Conservation (phyloP, 805 yeast species). For the Saturnispora besseyi region DNA sequence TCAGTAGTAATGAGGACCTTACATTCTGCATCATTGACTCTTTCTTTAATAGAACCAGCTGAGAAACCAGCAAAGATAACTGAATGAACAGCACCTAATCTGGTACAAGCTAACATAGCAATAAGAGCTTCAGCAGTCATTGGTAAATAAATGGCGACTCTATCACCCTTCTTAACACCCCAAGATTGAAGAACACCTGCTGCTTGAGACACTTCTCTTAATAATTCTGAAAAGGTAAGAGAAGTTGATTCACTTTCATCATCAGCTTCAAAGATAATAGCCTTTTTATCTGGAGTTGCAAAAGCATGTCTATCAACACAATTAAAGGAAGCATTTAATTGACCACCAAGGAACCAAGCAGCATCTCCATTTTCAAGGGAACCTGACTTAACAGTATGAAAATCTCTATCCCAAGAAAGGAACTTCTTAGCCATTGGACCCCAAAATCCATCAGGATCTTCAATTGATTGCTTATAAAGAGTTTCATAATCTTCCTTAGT, state of each 20-base stretch:
- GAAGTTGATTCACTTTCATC: conserved; percentile 64
- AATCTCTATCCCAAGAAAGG: conserved; percentile 74
- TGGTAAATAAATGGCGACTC: conserved; percentile 93
- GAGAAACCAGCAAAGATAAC: conserved; percentile 97
- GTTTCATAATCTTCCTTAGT: conserved; percentile 59
- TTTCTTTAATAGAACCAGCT: conserved; percentile 84
- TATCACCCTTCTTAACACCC: conserved; percentile 92
- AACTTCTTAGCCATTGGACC: conserved; percentile 66
- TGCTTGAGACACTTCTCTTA: conserved; percentile 74
- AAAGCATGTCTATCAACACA: conserved; percentile 95
- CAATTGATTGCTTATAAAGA: conserved; percentile 65
- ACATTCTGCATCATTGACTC: conserved; percentile 81
- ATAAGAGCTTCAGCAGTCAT: conserved; percentile 96
- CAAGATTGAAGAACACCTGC: conserved; percentile 75
- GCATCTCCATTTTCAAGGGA: conserved; percentile 66
- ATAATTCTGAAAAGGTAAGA: conserved; percentile 79
- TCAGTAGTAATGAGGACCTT: conserved; percentile 88
- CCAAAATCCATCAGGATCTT: conserved; percentile 73
- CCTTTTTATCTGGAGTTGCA: conserved; percentile 74
- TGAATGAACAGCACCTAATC: conserved; percentile 94
- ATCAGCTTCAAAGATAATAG: conserved; percentile 90
- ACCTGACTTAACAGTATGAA: conserved; percentile 55
- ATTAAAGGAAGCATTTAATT: conserved; percentile 86
- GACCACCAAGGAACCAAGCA: conserved; percentile 93
- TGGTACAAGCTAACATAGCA: conserved; percentile 85